Evolutionary conservation across 2,329 filamentous ascomycete genomes (phyloP).

Genomic region (Diaporthe ilicicola): DNA sequence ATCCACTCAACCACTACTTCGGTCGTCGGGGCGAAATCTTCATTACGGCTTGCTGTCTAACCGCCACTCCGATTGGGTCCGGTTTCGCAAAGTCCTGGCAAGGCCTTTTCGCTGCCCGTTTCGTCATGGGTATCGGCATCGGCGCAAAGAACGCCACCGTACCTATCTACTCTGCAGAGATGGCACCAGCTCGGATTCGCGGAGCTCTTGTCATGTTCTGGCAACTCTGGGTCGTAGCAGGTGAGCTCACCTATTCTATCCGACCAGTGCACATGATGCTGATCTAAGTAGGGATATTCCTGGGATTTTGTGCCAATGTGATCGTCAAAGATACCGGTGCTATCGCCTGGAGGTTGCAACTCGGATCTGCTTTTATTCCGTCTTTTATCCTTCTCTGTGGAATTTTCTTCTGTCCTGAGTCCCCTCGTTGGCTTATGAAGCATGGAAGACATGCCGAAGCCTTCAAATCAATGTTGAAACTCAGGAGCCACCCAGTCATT

Average conservation of each 20-base stretch:
- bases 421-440: conserved; percentile 73
- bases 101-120: conserved; percentile 74
- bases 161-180: conserved; percentile 33
- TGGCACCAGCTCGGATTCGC: conserved; percentile 29
- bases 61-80: conserved; percentile 75
- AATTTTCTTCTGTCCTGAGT: conserved; percentile 74
- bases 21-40: conserved; percentile 73
- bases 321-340: conserved; percentile 58
- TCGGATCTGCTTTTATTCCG: conserved; percentile 70
- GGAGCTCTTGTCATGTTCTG: conserved; percentile 34
- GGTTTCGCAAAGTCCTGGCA: conserved; percentile 77
- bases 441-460: conserved; percentile 70
- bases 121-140: conserved; percentile 45
- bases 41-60: conserved; percentile 75
- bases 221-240: conserved; percentile 32
- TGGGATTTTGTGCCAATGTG: conserved; percentile 69
- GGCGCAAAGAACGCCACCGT: conserved; percentile 33
- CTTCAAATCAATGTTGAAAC: conserved; percentile 60
- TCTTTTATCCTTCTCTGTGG: conserved; percentile 64
- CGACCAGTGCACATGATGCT: background rate
- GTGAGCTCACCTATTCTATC: background rate
- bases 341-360: conserved; percentile 69
- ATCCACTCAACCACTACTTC: conserved; percentile 57
- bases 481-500: conserved; percentile 65
- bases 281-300: conserved; percentile 54